Base-by-base conservation (phyloP, 176 grass and related monocot species). In the Raddia guianensis region DNA sequence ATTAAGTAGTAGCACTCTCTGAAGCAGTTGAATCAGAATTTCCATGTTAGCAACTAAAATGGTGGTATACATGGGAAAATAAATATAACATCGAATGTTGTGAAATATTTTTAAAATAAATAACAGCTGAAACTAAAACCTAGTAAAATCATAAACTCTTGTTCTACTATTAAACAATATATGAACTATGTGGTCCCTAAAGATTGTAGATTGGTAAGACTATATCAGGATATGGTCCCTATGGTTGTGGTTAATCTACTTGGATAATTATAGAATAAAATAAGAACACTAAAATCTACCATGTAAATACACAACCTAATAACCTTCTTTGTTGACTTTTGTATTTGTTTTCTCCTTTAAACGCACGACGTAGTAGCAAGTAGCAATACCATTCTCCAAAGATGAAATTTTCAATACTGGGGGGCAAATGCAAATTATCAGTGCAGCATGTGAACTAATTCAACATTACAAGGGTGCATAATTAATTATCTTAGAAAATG, bases 221-320 rank as follows among this genome's bases (percentile, higher is more conserved):
- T 6, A 76, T 35, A 43, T 9, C 51, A 56, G 35, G 56, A 48
- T 43, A 81, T 69, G 3, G 15, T 33, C 55, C 1, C 48, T 67
- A 21, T 20, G 47, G 75, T 9, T 27, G 54, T 53, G 40, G 73
- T 16, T 3, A 70, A 77, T 47, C 82, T 32, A 68, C 76, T 59
- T 76, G 21, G 21, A 49, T 63, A 53, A 61, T 27, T 27, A 1
- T 44, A 69, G 83, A 73, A 62, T 66, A 42, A 73, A 57, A 75
- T 21, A 27, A 68, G 12, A 44, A 5, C 5, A 33, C 40, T 12
- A 55, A 56, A 8, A 35, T 8, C 13, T 5, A 61, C 53, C 19
- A 46, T 46, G 20, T 42, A 49, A 55, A 47, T 8, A 54, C 12
- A 12, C 54, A 65, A 48, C 64, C 37, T 40, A 40, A 40, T 40